phyloP scores from a whole-genome alignment of 148 eudicot species.

The Rhododendron ovatum region DNA sequence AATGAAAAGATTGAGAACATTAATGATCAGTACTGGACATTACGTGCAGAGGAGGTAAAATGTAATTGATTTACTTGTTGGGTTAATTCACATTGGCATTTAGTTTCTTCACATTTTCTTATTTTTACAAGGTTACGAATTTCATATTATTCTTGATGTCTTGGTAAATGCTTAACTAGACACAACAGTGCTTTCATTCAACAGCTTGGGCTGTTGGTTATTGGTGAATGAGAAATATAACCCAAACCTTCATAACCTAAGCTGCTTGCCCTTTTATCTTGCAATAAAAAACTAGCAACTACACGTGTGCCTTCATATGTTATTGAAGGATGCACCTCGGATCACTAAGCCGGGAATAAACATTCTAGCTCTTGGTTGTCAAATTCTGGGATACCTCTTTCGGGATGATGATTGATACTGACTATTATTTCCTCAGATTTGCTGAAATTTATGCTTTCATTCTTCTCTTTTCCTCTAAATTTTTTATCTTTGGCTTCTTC shows the following conservation, averaged over 20 bases:
- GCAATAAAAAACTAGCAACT: background rate
- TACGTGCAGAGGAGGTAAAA: slow-evolving; percentile 25
- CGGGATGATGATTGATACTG: background rate
- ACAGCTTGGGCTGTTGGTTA: background rate
- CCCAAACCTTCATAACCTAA: background rate
- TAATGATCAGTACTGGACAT: slow-evolving; percentile 30
- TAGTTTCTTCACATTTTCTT: background rate
- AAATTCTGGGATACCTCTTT: background rate
- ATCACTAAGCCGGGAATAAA: background rate
- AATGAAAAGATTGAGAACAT: slow-evolving; percentile 25
- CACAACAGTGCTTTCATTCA: background rate
- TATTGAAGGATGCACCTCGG: background rate
- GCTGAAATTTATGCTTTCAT: background rate
- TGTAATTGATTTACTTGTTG: background rate
- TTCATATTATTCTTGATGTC: background rate
- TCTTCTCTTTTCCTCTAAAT: background rate
- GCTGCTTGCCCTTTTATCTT: background rate
- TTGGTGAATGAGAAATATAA: background rate
- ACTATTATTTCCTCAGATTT: background rate
- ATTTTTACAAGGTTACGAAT: background rate
- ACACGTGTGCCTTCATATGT: background rate
- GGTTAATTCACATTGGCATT: background rate
- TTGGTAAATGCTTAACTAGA: background rate
- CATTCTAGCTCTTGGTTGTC: background rate
- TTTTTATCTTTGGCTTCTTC: background rate